These are phyloP conservation scores for Actinomucor elegans DNA, from an alignment of 371 early-diverging fungal genomes.

Conservation along the genomic window DNA sequence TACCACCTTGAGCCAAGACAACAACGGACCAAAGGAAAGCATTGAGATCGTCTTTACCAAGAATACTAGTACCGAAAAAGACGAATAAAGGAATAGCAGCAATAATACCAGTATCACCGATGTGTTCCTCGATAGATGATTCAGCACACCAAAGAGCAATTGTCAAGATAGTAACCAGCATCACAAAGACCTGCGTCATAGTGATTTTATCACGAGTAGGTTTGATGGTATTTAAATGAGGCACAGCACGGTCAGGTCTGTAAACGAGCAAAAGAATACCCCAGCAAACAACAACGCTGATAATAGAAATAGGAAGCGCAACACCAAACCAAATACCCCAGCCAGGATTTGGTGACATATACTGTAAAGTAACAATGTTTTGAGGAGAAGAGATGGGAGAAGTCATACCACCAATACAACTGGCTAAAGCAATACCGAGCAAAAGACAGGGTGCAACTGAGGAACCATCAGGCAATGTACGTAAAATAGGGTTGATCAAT, in stretches of 20 bases:
- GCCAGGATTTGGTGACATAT: slow-evolving; percentile 83
- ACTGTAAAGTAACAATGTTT: slow-evolving; percentile 84
- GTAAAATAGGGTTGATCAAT: slow-evolving; percentile 72
- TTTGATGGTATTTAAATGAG: slow-evolving; percentile 50
- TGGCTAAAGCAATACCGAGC: slow-evolving; percentile 92
- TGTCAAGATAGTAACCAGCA: slow-evolving; percentile 59
- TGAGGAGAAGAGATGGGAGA: slow-evolving; percentile 97
- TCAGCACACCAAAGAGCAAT: slow-evolving; percentile 91
- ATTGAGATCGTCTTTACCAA: slow-evolving; percentile 95
- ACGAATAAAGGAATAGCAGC: slow-evolving; percentile 88
- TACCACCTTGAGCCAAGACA: slow-evolving; percentile 94
- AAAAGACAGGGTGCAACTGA: slow-evolving; percentile 84
- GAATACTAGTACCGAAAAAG: slow-evolving; percentile 86
- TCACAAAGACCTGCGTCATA: slow-evolving; percentile 57
- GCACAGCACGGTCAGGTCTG: slow-evolving; percentile 55
- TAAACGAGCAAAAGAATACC: slow-evolving; percentile 67
- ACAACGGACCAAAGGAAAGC: slow-evolving; percentile 91
- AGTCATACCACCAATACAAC: slow-evolving; percentile 96
- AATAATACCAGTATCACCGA: slow-evolving; percentile 94
- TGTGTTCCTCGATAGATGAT: slow-evolving; percentile 60
- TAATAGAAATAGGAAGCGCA: slow-evolving; percentile 72
- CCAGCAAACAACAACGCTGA: slow-evolving; percentile 81
- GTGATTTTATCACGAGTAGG: slow-evolving; percentile 54
- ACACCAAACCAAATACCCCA: slow-evolving; percentile 86
- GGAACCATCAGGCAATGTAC: slow-evolving; percentile 62